A percentile compares a stretch with the other conserved stretches of the same genome.
Conservation (phyloP, 805 yeast genomes). For the Barnettozyma pratensis region DNA sequence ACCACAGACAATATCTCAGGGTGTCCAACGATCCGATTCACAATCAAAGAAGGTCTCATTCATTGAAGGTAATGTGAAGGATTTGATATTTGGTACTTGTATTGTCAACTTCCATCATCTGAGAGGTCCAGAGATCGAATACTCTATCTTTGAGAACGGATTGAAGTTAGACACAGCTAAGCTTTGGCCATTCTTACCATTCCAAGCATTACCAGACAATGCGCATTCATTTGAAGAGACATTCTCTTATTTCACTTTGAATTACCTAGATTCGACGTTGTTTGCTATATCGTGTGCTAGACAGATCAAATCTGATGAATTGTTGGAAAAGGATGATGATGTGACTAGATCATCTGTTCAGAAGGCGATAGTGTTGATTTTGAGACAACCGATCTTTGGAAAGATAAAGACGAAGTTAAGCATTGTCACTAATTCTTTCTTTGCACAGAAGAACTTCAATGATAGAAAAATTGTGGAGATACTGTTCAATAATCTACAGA, state of each 20-base stretch:
- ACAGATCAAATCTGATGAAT: constrained; percentile 62
- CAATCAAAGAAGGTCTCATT: constrained; percentile 14
- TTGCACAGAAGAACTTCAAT: constrained; percentile 70
- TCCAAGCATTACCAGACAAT: constrained; percentile 95
- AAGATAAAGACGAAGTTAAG: constrained; percentile 87
- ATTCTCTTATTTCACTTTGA: constrained; percentile 81
- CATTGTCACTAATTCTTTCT: constrained; percentile 82
- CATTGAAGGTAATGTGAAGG: constrained; percentile 18
- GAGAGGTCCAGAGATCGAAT: constrained; percentile 94
- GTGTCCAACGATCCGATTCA: constrained; percentile 1
- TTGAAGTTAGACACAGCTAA: constrained; percentile 14
- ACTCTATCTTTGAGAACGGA: constrained; percentile 51
- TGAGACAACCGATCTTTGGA: constrained; percentile 79
- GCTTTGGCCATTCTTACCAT: constrained; percentile 84
- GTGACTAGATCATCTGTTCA: constrained; percentile 86
- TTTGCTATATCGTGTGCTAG: constrained; percentile 94
- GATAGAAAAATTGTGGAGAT: constrained; percentile 66
- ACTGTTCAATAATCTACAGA: constrained; percentile 60
- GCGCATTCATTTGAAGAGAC: constrained; percentile 92
- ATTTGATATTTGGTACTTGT: constrained; percentile 71
- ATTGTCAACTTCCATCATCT: constrained; percentile 90
- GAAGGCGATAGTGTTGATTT: constrained; percentile 83
- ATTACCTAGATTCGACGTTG: constrained; percentile 61
- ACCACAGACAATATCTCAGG: constrained; percentile 4
- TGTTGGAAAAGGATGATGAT: constrained; percentile 52